Evolutionary conservation across 352 stramenopile species (phyloP), one percentile per base, ranked within the genome.

Genomic region (Phytopythium ostracodes): DNA sequence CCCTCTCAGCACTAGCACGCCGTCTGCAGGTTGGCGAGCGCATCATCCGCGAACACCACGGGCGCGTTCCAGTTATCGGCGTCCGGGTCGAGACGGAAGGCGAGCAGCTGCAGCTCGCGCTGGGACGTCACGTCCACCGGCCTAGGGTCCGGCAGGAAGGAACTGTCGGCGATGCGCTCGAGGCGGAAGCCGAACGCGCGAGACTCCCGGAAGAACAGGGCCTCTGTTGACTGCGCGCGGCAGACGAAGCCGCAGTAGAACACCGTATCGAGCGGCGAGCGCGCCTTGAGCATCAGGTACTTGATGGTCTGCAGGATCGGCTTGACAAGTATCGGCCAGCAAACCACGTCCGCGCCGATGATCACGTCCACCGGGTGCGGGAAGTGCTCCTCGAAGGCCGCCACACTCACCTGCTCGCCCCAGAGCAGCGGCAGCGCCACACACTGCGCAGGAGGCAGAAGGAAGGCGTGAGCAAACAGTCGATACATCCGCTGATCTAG

Each of bases 221-320:
- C 72, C 60, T 88, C 70, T 10, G 77, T 89, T 25, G 65, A 79
- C 61, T 79, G 67, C 15, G 77, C 74, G 12, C 80, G 69, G 40
- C 76, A 86, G 15, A 89, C 80, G 52, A 87, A 89, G 27, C 80
- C 80, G 38, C 77, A 88, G 59, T 77, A 87, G 50, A 89, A 89
- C 24, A 71, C 66, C 38, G 65, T 68, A 17, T 66, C 59, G 25
- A 88, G 56, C 15, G 80, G 72, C 11, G 71, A 54, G 15, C 27
- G 33, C 36, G 72, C 70, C 20, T 66, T 64, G 15, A 81, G 68
- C 57, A 88, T 61, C 64, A 88, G 59, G 56, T 88, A 68, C 63
- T 88, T 87, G 59, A 91, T 77, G 47, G 83, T 89, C 60, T 84
- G 76, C 29, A 92, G 64, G 50, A 91, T 77, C n/a, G 83, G 83